phyloP scores from a whole-genome alignment of 2,329 filamentous ascomycete genomes.

The Penicillium sp. region DNA sequence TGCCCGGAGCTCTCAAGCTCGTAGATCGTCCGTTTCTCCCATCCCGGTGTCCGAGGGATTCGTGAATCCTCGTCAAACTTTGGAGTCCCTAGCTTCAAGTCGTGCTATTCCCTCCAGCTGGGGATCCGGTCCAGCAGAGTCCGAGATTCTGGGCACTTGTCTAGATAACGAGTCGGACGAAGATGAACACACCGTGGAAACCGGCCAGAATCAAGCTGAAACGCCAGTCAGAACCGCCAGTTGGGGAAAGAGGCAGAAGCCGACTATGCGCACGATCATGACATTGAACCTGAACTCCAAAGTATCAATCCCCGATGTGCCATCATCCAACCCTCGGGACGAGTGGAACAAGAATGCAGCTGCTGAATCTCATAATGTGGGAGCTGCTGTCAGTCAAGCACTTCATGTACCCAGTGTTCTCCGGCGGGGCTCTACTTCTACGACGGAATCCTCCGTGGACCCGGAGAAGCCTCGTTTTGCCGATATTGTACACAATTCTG shows the following conservation, averaged over 20 bases:
- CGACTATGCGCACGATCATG: conserved; percentile 41
- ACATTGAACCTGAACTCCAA: conserved; percentile 26
- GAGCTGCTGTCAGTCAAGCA: conserved; percentile 3
- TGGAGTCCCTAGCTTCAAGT: conserved; percentile 64
- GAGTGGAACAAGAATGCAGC: neutral
- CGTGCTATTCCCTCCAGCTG: conserved; percentile 67
- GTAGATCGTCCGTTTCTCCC: conserved; percentile 66
- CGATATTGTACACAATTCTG: conserved; percentile 8
- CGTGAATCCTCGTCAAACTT: conserved; percentile 47
- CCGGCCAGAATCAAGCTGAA: conserved; percentile 20
- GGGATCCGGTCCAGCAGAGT: conserved; percentile 49
- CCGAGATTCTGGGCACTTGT: conserved; percentile 43
- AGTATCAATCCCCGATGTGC: conserved; percentile 16
- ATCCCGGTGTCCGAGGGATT: conserved; percentile 63
- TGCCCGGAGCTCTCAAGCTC: conserved; percentile 47
- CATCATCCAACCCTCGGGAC: conserved; percentile 4
- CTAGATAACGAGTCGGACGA: conserved; percentile 29
- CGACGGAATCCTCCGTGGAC: conserved; percentile 23
- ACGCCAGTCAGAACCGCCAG: conserved; percentile 41
- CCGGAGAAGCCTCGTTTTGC: conserved; percentile 34
- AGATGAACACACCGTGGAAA: conserved; percentile 13
- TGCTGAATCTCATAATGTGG: neutral
- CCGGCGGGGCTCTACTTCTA: conserved; percentile 14
- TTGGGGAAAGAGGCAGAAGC: conserved; percentile 40
- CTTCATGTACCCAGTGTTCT: conserved; percentile 6